These are phyloP conservation scores for Pleurotus djamor DNA, from an alignment of 768 basidiomycete genomes.

Conservation along the genomic window DNA sequence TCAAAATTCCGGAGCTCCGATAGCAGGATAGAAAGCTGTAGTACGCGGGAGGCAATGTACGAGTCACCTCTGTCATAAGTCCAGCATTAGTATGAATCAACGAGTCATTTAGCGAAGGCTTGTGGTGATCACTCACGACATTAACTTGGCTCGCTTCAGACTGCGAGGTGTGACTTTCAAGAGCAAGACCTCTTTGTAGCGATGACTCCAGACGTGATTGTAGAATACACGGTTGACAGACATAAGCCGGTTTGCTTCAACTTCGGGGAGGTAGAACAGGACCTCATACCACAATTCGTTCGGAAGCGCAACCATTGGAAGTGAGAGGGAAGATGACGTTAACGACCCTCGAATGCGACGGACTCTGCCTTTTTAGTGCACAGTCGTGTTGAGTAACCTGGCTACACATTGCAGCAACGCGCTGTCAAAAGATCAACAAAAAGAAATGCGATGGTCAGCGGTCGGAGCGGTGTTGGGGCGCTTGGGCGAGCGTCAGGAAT, in stretches of 20 bases:
- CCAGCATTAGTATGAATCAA: not conserved
- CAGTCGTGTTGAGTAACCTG: no score
- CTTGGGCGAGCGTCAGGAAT: no score
- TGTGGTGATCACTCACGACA: not conserved
- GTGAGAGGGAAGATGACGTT: no score
- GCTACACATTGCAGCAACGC: no score
- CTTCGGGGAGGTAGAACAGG: not conserved
- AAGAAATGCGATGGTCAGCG: no score
- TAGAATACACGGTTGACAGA: not conserved
- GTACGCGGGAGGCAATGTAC: not conserved
- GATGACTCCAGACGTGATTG: not conserved
- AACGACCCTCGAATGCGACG: no score
- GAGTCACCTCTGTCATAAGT: not conserved
- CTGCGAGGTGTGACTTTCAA: not conserved
- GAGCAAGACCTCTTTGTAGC: not conserved
- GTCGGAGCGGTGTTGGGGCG: no score
- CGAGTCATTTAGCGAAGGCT: not conserved
- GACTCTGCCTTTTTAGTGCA: no score
- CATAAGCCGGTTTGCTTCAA: not conserved
- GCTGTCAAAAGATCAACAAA: no score
- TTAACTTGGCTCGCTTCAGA: not conserved
- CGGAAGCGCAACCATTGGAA: not conserved
- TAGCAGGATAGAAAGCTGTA: not conserved
- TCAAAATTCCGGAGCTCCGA: not conserved
- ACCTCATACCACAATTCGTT: not conserved